phyloP scores from a whole-genome alignment of 768 basidiomycete genomes.

The Terana coerulea region DNA sequence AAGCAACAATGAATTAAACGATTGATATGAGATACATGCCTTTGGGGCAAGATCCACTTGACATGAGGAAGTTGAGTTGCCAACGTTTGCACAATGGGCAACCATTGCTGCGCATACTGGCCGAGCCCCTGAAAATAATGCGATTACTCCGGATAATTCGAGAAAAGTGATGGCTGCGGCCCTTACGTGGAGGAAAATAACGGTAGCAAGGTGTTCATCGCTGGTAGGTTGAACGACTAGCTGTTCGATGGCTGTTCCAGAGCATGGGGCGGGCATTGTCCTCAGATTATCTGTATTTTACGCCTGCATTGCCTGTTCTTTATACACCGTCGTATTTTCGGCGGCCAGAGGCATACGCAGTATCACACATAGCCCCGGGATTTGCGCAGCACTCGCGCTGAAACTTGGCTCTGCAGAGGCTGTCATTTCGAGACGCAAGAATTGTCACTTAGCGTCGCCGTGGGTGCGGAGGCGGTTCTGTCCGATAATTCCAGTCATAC shows the following conservation, averaged over 20 bases:
- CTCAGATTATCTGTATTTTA: neutral
- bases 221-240: slow-evolving; percentile 15
- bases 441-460: neutral
- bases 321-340: neutral
- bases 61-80: slow-evolving; percentile 34
- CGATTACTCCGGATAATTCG: neutral
- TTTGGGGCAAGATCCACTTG: slow-evolving; percentile 43
- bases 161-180: neutral
- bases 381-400: slow-evolving; percentile 1
- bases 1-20: neutral
- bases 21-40: slow-evolving; percentile 26
- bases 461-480: too few species aligned
- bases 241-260: neutral
- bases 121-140: slow-evolving; percentile 33
- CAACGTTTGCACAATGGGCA: slow-evolving; percentile 29
- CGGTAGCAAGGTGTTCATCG: slow-evolving; percentile 19
- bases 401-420: too few species aligned
- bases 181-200: slow-evolving; percentile 30
- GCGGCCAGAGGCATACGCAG: slow-evolving; percentile 5
- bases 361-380: neutral
- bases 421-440: neutral
- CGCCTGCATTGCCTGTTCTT: neutral
- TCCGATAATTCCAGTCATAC: too few species aligned
- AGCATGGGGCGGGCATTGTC: neutral
- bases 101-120: slow-evolving; percentile 37